Evolutionary conservation across 2,329 filamentous ascomycete genomes (phyloP).

Genomic region (Raffaelea albimanens): DNA sequence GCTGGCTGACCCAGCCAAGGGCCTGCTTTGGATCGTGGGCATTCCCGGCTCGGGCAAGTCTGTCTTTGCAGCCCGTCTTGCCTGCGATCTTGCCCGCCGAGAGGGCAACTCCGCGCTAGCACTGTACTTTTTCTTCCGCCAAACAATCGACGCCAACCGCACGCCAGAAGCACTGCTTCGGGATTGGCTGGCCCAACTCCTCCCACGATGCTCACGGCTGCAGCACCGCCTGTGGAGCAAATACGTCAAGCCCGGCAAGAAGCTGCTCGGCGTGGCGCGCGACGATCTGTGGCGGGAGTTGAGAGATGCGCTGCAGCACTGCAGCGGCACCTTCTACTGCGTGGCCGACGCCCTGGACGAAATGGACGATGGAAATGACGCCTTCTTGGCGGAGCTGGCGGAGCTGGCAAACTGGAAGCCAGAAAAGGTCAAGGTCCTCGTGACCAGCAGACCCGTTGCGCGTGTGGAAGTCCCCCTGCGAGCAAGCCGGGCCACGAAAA

Average conservation of each 20-base stretch:
- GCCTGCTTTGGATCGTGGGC: constrained; percentile 24
- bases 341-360: neutral
- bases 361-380: constrained; percentile 15
- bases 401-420: neutral
- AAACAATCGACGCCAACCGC: constrained; percentile 27
- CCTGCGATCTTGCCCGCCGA: constrained; percentile 14
- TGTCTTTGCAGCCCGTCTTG: constrained; percentile 18
- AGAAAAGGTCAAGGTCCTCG: neutral
- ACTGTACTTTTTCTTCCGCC: constrained; percentile 29
- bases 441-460: neutral
- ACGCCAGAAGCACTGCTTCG: constrained; percentile 19
- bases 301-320: neutral
- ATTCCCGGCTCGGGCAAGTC: constrained; percentile 30
- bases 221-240: constrained; percentile 11
- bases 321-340: neutral
- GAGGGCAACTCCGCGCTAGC: constrained; percentile 18
- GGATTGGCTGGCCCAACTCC: constrained; percentile 25
- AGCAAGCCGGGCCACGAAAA: constrained; percentile 4
- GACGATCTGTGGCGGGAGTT: neutral
- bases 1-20: constrained; percentile 12
- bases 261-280: neutral
- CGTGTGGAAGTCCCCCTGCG: neutral
- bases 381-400: constrained; percentile 1
- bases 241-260: neutral
- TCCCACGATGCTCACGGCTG: constrained; percentile 21